Percentiles rank a stretch among this genome's conserved stretches.
These are phyloP conservation scores for Suhomyces vadensis DNA, from an alignment of 805 yeast genomes.

Conservation along the genomic window DNA sequence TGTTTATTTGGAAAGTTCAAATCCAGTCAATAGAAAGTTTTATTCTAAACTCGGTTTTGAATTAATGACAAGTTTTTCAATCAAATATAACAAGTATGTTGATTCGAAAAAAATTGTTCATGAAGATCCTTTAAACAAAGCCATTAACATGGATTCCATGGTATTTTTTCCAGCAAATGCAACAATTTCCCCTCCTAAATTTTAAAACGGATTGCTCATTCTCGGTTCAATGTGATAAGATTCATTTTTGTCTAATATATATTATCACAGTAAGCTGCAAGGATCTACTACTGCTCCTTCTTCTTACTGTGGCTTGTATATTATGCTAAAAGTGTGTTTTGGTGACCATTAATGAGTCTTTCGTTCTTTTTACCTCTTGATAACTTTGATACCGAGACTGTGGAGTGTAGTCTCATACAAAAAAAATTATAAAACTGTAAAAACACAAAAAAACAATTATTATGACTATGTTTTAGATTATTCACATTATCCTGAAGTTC, in stretches of 20 bases:
- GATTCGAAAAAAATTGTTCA: constrained; percentile 12
- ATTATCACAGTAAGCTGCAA: constrained; percentile 18
- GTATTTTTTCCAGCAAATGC: constrained; percentile 10
- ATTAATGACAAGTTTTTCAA: constrained; percentile 32
- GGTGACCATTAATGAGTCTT: constrained; percentile 5
- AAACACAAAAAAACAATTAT: no score
- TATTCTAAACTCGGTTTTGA: constrained; percentile 55
- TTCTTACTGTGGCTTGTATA: constrained; percentile 19
- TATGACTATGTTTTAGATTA: no score
- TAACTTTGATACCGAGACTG: no score
- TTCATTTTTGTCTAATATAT: constrained; percentile 20
- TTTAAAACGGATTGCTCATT: constrained; percentile 8
- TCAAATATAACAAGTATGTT: constrained; percentile 27
- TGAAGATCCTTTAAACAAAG: constrained; percentile 14
- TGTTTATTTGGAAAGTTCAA: constrained; percentile 57
- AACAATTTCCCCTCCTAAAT: constrained; percentile 8
- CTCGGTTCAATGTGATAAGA: constrained; percentile 11
- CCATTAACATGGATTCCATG: constrained; percentile 19
- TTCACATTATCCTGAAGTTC: no score
- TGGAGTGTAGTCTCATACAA: no score
- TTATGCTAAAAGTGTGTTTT: constrained; percentile 18
- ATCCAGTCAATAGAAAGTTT: constrained; percentile 52
- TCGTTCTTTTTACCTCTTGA: constrained; percentile 3
- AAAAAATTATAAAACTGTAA: no score
- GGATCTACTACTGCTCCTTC: constrained; percentile 14